Percentiles rank a stretch among this genome's conserved stretches.
Evolutionary conservation across 495 filamentous ascomycete species (phyloP).

Genomic region (Penicillium crystallinum): DNA sequence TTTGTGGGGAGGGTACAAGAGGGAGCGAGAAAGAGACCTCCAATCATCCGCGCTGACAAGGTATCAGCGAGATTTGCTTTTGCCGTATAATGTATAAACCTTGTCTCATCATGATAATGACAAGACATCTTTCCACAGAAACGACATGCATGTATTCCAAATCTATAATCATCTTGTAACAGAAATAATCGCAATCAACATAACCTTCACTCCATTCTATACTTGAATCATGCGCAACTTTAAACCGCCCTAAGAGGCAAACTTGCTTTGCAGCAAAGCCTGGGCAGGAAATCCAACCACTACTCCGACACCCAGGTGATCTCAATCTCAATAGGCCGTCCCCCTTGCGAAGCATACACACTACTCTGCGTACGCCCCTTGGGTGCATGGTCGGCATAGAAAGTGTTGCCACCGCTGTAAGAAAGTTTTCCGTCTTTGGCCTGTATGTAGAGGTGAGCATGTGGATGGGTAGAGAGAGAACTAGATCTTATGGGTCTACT

Average conservation of each 20-base stretch:
- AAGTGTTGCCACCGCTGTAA: conserved; percentile 46
- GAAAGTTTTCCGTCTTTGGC: conserved; percentile 40
- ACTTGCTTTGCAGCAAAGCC: not conserved
- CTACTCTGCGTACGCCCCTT: conserved; percentile 42
- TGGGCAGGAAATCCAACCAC: not conserved
- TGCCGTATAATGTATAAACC: too few relatives aligned
- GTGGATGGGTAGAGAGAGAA: not conserved
- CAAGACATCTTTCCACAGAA: too few relatives aligned
- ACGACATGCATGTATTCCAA: too few relatives aligned
- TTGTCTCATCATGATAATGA: too few relatives aligned
- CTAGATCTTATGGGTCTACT: conserved; percentile 4
- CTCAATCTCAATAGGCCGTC: conserved; percentile 36
- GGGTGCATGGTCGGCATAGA: conserved; percentile 55
- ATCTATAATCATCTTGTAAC: too few relatives aligned
- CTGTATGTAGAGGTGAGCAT: conserved; percentile 11
- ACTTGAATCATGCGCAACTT: not conserved
- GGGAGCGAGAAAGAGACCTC: too few relatives aligned
- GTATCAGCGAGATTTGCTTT: too few relatives aligned
- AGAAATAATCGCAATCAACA: not conserved
- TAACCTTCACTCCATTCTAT: not conserved
- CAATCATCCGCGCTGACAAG: too few relatives aligned
- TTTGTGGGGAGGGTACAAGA: too few relatives aligned
- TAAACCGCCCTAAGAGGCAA: not conserved
- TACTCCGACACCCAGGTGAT: conserved; percentile 29
- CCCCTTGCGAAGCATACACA: conserved; percentile 30